These are phyloP conservation scores for Agaricales sp. DNA, from an alignment of 1,284 basidiomycete genomes.

Conservation along the genomic window DNA sequence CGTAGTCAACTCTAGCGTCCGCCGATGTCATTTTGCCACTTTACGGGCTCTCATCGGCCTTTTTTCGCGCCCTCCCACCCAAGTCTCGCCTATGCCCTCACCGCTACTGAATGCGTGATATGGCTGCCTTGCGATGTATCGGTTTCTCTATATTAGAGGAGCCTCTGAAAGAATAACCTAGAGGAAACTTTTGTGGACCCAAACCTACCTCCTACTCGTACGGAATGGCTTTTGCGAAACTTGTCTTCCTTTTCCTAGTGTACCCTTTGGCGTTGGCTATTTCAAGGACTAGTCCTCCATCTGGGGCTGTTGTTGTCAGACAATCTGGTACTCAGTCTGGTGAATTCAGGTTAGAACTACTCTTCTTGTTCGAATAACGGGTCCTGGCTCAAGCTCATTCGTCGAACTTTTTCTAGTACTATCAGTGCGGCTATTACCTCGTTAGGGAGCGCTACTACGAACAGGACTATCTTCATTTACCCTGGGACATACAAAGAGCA, in stretches of 20 bases:
- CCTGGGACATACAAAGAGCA: conserved; percentile 19
- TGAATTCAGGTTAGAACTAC: conserved; percentile 9
- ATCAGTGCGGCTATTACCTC: conserved; percentile 16
- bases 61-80: neutral
- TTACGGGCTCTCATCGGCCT: neutral
- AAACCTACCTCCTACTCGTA: neutral
- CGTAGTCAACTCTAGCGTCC: too few relatives aligned
- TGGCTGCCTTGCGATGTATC: too few relatives aligned
- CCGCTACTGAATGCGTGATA: neutral
- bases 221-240: neutral
- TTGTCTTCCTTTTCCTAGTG: neutral
- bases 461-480: conserved; percentile 16
- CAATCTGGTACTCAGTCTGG: conserved; percentile 15
- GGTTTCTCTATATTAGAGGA: neutral
- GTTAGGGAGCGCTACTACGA: conserved; percentile 11
- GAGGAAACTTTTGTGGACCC: neutral
- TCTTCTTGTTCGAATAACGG: neutral
- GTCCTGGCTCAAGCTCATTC: neutral
- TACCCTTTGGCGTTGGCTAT: conserved; percentile 3
- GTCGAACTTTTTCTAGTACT: conserved; percentile 8
- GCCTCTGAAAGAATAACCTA: neutral
- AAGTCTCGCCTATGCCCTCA: neutral
- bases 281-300: conserved; percentile 13
- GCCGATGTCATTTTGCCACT: too few relatives aligned
- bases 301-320: conserved; percentile 16